Base-by-base conservation (phyloP, 176 grass and related monocot species). In the Avena eriantha region DNA sequence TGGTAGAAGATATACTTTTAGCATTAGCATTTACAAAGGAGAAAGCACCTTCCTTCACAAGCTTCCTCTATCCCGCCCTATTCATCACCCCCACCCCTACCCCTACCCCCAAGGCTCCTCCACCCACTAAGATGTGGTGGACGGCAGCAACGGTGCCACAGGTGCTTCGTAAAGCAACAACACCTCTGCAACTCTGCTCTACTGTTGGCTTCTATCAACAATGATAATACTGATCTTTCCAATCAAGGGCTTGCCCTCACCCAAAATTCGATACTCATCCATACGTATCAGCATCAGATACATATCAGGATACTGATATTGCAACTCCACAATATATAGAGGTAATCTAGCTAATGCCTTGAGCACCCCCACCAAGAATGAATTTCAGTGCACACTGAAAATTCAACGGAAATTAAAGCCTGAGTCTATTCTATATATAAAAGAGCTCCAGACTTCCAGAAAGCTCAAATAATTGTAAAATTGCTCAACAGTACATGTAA, bases 341-440 rank as follows among this genome's bases (percentile, higher is more conserved):
- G 19, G 36, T 46, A 72, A 72, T 39, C 68, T 71, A 71, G 8
- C 68, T 73, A 75, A 56, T 12, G 54, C 63, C 36, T 77, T 83
- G 39, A 51, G 16, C 34, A 33, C 56, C 70, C 57, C 45, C 35
- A 79, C 55, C 14, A 43, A 81, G 24, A 72, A 49, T 71, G 63
- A 83, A 79, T 73, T 84, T 79, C 14, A 80, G 15, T 26, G 43
- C 41, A 61, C 3, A 53, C 76, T 14, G 41, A 64, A 73, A 76
- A 67, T 33, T 59, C 21, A 65, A 14, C 55, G 5, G 69, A 85
- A 76, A 73, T 57, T 76, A 68, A 81, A 81, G 49, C 34, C 13
- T 15, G 19, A 81, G 50, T 69, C 55, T 13, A 49, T 8, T 73
- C 29, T 75, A 41, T 48, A 66, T 77, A 21, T 59, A 43, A 58